phyloP scores from a whole-genome alignment of 768 basidiomycete genomes.

The Sutorius australiensis region DNA sequence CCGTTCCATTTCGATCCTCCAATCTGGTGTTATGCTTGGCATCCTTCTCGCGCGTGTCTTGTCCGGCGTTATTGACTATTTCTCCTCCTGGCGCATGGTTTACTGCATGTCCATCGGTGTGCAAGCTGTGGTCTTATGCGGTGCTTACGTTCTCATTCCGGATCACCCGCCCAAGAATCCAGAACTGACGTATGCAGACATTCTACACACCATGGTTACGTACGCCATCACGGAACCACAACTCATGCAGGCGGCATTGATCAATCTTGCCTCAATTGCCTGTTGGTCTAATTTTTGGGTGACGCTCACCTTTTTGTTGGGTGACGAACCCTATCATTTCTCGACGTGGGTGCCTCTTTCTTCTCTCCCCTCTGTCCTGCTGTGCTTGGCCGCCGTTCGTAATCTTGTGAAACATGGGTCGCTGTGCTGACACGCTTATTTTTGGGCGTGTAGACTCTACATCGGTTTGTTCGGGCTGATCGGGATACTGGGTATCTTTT shows the following conservation, averaged over 20 bases:
- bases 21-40: conserved; percentile 28
- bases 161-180: conserved; percentile 41
- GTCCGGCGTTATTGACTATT: conserved; percentile 40
- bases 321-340: conserved; percentile 38
- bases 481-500: conserved; percentile 38
- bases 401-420: background rate
- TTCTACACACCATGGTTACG: conserved; percentile 38
- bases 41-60: conserved; percentile 31
- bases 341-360: conserved; percentile 24
- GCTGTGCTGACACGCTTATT: background rate
- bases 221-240: conserved; percentile 39
- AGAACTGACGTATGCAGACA: conserved; percentile 32
- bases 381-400: background rate
- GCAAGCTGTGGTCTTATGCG: conserved; percentile 27
- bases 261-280: conserved; percentile 28
- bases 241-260: conserved; percentile 34
- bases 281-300: conserved; percentile 38
- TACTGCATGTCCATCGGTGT: conserved; percentile 42
- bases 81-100: conserved; percentile 37
- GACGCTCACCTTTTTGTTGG: conserved; percentile 45
- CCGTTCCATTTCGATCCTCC: conserved; percentile 30
- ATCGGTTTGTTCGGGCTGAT: conserved; percentile 49
- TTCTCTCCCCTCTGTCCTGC: background rate
- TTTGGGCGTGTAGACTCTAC: conserved; percentile 15
- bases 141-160: conserved; percentile 35